A percentile compares a stretch with the other conserved stretches of the same genome.
These are phyloP conservation scores for Gossypium herbaceum DNA, from an alignment of 345 rosid species.

Conservation along the genomic window DNA sequence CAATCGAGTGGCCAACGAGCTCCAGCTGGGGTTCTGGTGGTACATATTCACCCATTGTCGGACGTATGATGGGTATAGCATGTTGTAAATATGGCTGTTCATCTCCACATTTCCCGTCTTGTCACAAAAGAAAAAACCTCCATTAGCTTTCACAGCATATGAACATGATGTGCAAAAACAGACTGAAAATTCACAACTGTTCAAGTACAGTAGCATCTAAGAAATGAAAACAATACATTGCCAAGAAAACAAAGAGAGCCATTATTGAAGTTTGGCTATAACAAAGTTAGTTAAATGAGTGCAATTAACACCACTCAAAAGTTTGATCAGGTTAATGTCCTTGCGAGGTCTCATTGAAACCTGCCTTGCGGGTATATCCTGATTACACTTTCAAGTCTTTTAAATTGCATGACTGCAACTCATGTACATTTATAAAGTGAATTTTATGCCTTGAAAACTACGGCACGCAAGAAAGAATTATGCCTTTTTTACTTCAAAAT, in stretches of 20 bases:
- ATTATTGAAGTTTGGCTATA: background rate
- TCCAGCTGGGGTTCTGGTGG: constrained; percentile 30
- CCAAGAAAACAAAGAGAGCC: background rate
- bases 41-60: constrained; percentile 23
- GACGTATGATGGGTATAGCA: constrained; percentile 18
- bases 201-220: background rate
- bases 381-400: background rate
- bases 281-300: background rate
- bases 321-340: background rate
- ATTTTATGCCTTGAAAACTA: background rate
- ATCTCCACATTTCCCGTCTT: constrained; percentile 29
- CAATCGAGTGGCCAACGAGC: constrained; percentile 31
- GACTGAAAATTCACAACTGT: background rate
- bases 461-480: background rate
- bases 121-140: constrained; percentile 9
- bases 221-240: background rate
- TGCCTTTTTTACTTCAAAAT: background rate
- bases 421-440: background rate
- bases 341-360: background rate
- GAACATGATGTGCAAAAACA: background rate
- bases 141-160: constrained; percentile 4
- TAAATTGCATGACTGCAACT: background rate
- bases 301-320: background rate
- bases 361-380: background rate
- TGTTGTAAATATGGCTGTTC: constrained; percentile 19